These are phyloP conservation scores for Nitzschia inconspicua DNA, from an alignment of 108 stramenopile genomes.

Conservation along the genomic window DNA sequence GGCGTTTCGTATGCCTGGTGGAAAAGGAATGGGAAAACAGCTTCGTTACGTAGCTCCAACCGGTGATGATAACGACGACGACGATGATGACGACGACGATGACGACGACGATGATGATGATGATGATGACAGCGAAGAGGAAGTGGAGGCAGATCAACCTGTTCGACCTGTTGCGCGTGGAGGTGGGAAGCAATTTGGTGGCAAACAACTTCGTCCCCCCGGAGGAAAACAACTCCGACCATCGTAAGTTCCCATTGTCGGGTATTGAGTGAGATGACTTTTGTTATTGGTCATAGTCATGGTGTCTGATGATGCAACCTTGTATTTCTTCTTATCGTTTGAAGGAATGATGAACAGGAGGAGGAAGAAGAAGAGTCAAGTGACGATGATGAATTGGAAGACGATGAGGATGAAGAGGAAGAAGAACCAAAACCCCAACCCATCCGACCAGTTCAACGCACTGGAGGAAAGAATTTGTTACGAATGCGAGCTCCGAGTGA, in stretches of 20 bases:
- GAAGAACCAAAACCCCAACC: conserved; percentile 28
- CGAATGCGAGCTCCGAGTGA: conserved; percentile 35
- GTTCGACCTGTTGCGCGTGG: conserved; percentile 20
- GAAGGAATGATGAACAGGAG: conserved; percentile 24
- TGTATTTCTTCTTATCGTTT: neutral
- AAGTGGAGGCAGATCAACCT: conserved; percentile 6
- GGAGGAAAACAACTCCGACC: conserved; percentile 73
- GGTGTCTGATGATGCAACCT: neutral
- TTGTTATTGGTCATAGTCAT: too few species aligned
- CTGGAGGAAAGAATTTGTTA: conserved; percentile 53
- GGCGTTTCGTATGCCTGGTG: conserved; percentile 52
- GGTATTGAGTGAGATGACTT: neutral
- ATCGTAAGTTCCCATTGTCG: conserved; percentile 28
- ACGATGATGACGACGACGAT: conserved; percentile 39
- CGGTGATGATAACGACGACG: conserved; percentile 30
- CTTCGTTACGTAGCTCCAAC: conserved; percentile 36
- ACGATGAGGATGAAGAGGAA: conserved; percentile 44
- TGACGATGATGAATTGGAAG: conserved; percentile 50
- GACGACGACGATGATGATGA: conserved; percentile 37
- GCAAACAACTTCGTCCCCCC: conserved; percentile 67
- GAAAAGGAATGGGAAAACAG: conserved; percentile 51
- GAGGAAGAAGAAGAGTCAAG: conserved; percentile 39
- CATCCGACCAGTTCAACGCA: conserved; percentile 31
- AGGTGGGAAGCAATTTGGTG: too few species aligned
- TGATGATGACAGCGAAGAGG: conserved; percentile 15